A percentile compares a stretch with the other conserved stretches of the same genome.
These are phyloP conservation scores for Microcyclospora pomicola DNA, from an alignment of 2,329 filamentous ascomycete species.

Conservation along the genomic window DNA sequence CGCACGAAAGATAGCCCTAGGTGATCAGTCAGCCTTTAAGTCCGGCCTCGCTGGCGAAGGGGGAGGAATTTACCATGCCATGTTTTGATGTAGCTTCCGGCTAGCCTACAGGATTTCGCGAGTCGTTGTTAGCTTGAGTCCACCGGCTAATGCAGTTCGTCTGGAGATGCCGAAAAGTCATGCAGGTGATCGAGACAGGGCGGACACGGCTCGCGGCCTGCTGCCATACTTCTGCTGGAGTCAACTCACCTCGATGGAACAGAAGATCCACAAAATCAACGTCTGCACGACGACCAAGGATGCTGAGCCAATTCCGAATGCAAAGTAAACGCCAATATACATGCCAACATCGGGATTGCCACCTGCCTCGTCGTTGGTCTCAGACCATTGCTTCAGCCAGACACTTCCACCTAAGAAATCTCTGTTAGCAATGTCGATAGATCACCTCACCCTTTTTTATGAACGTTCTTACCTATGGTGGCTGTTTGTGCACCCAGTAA, in stretches of 20 bases:
- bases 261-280: constrained; percentile 96
- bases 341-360: constrained; percentile 67
- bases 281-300: constrained; percentile 81
- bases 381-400: constrained; percentile 91
- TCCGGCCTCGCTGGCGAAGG: too few species aligned
- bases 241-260: constrained; percentile 77
- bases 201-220: too few species aligned
- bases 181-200: background rate
- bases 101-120: constrained; percentile 48
- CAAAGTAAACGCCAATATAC: constrained; percentile 92
- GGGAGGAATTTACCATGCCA: constrained; percentile 43
- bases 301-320: constrained; percentile 77
- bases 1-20: constrained; percentile 77
- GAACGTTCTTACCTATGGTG: constrained; percentile 50
- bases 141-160: too few species aligned
- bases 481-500: constrained; percentile 69
- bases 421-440: background rate
- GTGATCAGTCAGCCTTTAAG: too few species aligned
- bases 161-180: background rate
- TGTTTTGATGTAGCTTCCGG: constrained; percentile 87
- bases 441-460: too few species aligned
- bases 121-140: constrained; percentile 3
- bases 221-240: background rate
- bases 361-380: constrained; percentile 55
- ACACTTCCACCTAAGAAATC: constrained; percentile 55